Conservation (phyloP, 768 basidiomycete genomes). For the Polyporus arcularius region DNA sequence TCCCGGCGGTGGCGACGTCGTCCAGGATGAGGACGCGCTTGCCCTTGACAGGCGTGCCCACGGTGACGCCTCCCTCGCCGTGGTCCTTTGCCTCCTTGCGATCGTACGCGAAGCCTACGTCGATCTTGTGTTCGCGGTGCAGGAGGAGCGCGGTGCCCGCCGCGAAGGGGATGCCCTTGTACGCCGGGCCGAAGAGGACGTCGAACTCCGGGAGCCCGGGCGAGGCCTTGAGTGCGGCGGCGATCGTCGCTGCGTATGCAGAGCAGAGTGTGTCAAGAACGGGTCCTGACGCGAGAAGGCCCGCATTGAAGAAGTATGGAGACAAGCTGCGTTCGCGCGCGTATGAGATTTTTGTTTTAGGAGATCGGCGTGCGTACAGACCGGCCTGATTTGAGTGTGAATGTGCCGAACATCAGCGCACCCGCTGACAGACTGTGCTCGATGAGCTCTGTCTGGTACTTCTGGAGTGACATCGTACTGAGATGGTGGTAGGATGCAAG, state of each 20-base stretch:
- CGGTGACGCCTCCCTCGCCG: slow-evolving; percentile 91
- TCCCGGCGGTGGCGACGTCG: slow-evolving; percentile 95
- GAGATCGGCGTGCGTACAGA: slow-evolving; percentile 39
- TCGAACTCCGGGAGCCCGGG: slow-evolving; percentile 55
- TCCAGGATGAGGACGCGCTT: slow-evolving; percentile 88
- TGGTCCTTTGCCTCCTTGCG: slow-evolving; percentile 96
- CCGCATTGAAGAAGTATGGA: slow-evolving; percentile 98
- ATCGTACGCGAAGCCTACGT: slow-evolving; percentile 87
- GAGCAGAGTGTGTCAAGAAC: slow-evolving; percentile 75
- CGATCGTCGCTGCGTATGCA: slow-evolving; percentile 84
- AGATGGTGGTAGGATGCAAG: not conserved
- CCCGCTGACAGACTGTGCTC: slow-evolving; percentile 65
- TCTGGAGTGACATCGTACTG: slow-evolving; percentile 35
- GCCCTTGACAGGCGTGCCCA: slow-evolving; percentile 82
- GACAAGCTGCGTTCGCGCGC: slow-evolving; percentile 57
- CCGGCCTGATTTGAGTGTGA: slow-evolving; percentile 95
- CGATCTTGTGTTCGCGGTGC: slow-evolving; percentile 59
- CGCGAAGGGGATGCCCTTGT: slow-evolving; percentile 95
- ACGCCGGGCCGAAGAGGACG: slow-evolving; percentile 93
- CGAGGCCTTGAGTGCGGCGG: slow-evolving; percentile 44
- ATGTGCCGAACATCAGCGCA: slow-evolving; percentile 88
- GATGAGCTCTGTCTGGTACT: slow-evolving; percentile 68
- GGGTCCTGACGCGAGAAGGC: slow-evolving; percentile 80
- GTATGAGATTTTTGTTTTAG: slow-evolving; percentile 13
- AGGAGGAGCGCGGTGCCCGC: slow-evolving; percentile 80